Base-by-base conservation (phyloP, 176 grass and related monocot species). In the Oryza punctata region DNA sequence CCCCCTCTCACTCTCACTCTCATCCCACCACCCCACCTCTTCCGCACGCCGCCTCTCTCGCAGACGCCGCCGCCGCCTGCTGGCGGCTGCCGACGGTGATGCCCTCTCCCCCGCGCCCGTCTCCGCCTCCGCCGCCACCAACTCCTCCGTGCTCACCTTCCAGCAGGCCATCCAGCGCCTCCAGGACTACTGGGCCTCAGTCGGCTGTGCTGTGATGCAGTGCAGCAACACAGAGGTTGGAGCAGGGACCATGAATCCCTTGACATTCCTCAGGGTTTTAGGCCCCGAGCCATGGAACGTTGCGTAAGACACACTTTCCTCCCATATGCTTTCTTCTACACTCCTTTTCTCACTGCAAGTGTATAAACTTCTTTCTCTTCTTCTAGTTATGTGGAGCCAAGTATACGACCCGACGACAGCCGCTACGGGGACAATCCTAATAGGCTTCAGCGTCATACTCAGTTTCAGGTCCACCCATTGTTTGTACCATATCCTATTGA, bases 361-460 rank as follows among this genome's bases (percentile, higher is more conserved):
- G n/a, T n/a, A n/a, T n/a, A n/a, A n/a, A n/a, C n/a, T n/a, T n/a
- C n/a, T n/a, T n/a, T n/a, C 1, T 64, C 52, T 67, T 77, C 67
- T 57, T 89, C 3, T 57, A 98, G 96, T 33, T 98, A 98, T 35
- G 96, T 88, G 71, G 96, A 98, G 61, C 96, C 93, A 76, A 98
- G 96, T 71, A 77, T 98, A 85, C 85, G 96, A 72, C 96, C 96
- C 21, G 96, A 98, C 45, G 96, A 95, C 37, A 98, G 96, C 63
- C 88, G 96, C 47, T 95, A 98, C n/a, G 96, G 93, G 30, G 93
- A 98, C 79, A 98, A 98, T 87, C 96, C 96, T 61, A 98, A 98
- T 52, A 91, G 96, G 77, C 92, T 98, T 68, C 96, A 98, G 46
- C 84, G 96, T 5, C 96, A 98, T 61, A 93, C 96, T 75, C 96